Evolutionary conservation across 2,329 filamentous ascomycete genomes (phyloP).

Genomic region (Botrytis medusae): DNA sequence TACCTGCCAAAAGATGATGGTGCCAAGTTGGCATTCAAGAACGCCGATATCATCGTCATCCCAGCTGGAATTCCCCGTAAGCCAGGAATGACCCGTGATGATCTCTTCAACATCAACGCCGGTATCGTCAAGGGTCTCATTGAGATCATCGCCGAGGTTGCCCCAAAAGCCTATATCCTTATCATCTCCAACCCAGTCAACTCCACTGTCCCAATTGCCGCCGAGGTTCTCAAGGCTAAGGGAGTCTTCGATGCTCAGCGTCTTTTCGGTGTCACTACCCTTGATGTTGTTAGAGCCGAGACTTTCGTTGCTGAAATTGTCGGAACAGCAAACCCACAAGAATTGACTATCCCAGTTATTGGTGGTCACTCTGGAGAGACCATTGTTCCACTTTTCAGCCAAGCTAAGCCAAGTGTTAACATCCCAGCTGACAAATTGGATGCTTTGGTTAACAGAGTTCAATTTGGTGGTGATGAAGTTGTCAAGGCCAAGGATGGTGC

Average conservation of each 20-base stretch:
- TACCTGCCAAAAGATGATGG: conserved; percentile 76
- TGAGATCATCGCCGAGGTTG: conserved; percentile 86
- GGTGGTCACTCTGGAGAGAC: conserved; percentile 98
- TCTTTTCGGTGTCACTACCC: conserved; percentile 98
- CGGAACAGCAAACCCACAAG: conserved; percentile 24
- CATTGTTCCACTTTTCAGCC: conserved; percentile 96
- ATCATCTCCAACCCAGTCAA: conserved; percentile 99
- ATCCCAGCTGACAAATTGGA: conserved; percentile 56
- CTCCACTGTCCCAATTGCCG: conserved; percentile 96
- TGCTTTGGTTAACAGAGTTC: conserved; percentile 82
- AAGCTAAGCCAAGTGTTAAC: conserved; percentile 73
- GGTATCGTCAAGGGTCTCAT: conserved; percentile 98
- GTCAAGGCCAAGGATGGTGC: conserved; percentile 98
- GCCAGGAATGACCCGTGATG: conserved; percentile 99
- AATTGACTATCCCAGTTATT: conserved; percentile 81
- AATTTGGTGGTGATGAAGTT: conserved; percentile 99
- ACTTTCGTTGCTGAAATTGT: conserved; percentile 85
- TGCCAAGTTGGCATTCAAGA: conserved; percentile 78
- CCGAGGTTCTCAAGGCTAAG: conserved; percentile 92
- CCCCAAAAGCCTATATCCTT: conserved; percentile 91
- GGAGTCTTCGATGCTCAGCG: conserved; percentile 99
- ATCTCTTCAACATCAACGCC: conserved; percentile 99
- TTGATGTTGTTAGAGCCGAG: conserved; percentile 95
- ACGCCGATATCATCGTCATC: conserved; percentile 91
- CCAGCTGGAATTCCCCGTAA: conserved; percentile 91